Base-by-base conservation (phyloP, 305 asterid genomes). In the Plantago lanceolata region DNA sequence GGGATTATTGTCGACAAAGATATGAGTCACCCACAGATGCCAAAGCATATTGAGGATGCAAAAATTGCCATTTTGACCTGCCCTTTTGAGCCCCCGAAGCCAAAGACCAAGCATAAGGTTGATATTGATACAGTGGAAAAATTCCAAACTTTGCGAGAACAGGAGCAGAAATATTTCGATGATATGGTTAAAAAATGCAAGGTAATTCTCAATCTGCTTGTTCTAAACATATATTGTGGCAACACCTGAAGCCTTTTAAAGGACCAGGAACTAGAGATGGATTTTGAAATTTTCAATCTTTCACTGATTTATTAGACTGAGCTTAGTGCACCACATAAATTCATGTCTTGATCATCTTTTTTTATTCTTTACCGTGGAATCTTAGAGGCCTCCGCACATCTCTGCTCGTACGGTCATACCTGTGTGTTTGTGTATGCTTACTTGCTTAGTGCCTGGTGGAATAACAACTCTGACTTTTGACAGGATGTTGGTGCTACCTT, bases 1-100 rank as follows among this genome's bases (percentile, higher is more conserved):
- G 98, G 98, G 59, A 87, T 92, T 64, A 68, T 92, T 63, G 89
- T 92, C 8, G 96, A 92, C 81, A 92, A 92, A 77, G 98, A 92
- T 69, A 89, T 87, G 98, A 89, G 97, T 71, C 98, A 92, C 66
- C 97, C 96, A 8, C 98, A 92, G 84, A 89, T 92, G 98, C 96
- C 98, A 19, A 92, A 92, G 79, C 91, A 84, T 69, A 92, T 92
- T 49, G 78, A 82, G 75, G 91, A 92, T 79, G 96, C 96, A 5
- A 85, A 85, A 26, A 87, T 92, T 75, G 96, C 98, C 63, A 92
- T 92, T 57, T 69, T 92, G 70, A 89, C 98, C 13, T 92, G 98
- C 74, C 96, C 97, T 7, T 89, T 89, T 81, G 98, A 89, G 84
- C 97, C 96, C 45, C 98, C 98, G 19, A 92, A 92, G 76, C 98